Base-by-base conservation (phyloP, 495 filamentous ascomycete species). In the Penicillium paxilli region DNA sequence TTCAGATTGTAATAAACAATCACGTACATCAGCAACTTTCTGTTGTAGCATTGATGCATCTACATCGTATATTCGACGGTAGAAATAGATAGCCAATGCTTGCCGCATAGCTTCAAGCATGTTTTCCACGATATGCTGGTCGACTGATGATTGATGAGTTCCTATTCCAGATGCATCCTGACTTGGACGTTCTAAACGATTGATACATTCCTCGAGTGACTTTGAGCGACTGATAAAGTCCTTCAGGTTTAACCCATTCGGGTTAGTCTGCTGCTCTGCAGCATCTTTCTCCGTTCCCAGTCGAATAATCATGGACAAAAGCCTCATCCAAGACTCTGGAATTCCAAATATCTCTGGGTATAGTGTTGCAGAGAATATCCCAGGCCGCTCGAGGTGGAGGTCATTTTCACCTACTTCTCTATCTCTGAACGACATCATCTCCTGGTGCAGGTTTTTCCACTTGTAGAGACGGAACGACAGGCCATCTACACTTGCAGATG, bases 301-400 rank as follows among this genome's bases (percentile, higher is more conserved):
- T 11, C 66, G 63, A 9, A 62, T 63, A 3, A 65, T 45, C 19
- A 61, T 55, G 2, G 66, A 62, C 14, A 66, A 32, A 20, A 69
- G 56, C 10, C 50, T 41, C 5, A 69, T 10, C 49, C 62, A 60
- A 9, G 61, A 37, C 21, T 69, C 66, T 16, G 63, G 63, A 24
- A 69, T 58, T 2, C 66, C 66, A 28, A 64, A 67, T 9, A 69
- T 62, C 38, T 66, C 53, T 1, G 59, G 60, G 26, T 69, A 69
- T 19, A 69, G 54, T 0, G 66, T 61, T 1, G 54, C 55, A 8
- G 60, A 63, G 40, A 60, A 69, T 4, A 57, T 51, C 0, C 63
- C 66, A 6, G 66, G 66, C 12, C 52, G 45, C 35, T 69, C 66
- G 24, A 66, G 57, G 22, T 64, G 63, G 0, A 69, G 47, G 30